Base-by-base conservation (phyloP, 306 rosid species). In the Cucumis hystrix region DNA sequence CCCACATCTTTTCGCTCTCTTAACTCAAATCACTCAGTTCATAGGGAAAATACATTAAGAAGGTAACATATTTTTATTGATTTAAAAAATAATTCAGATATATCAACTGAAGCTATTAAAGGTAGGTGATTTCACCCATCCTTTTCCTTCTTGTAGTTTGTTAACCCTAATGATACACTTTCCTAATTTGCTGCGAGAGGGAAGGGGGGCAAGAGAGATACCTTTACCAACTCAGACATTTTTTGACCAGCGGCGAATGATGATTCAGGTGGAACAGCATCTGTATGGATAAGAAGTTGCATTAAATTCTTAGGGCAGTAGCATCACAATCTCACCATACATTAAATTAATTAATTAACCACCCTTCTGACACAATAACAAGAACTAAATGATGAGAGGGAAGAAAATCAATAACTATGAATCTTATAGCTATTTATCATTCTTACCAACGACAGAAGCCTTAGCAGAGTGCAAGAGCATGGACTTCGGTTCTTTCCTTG, bases 171-270 rank as follows among this genome's bases (percentile, higher is more conserved):
- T 18, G 16, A 65, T 16, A 37, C 9, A 37, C 15, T 66, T 70
- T 21, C 58, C 25, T 71, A 35, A 43, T 69, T 66, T 39, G 8
- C 52, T 40, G 30, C 54, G 55, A 45, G 57, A 45, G 54, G 17
- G 64, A 67, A 64, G n/a, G 17, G 66, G 68, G 81, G 81, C 25
- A 8, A 72, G 64, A 79, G 75, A 84, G 86, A 62, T 40, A 95
- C 98, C 97, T 95, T 95, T 75, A 86, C 92, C 86, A 88, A 81
- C 84, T 95, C 97, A 10, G 83, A 89, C 97, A 95, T 92, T 89
- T 89, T 89, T 87, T 88, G 88, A 80, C 97, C 98, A 66, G 90
- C 90, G 78, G 86, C 76, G 74, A 87, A 80, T 17, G 98, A 90
- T 67, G 97, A 95, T 61, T 81, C 91, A 30, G 87, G 81, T 41